Conservation (phyloP, 169 alveolate genomes). For the Cyclospora cayetanensis region DNA sequence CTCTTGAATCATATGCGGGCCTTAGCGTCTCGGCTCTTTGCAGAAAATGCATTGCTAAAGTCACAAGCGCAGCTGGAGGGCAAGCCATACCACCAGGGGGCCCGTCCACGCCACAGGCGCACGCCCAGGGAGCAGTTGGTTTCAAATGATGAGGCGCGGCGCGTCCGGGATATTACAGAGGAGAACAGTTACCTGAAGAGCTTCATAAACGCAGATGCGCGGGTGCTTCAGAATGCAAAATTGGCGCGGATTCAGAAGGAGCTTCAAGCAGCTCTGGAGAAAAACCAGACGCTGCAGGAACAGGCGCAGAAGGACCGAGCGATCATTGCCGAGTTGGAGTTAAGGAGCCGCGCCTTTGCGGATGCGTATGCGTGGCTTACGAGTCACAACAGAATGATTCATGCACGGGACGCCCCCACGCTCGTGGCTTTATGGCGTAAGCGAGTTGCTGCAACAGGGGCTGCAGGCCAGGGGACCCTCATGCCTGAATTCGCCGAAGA, state of each 20-base stretch:
- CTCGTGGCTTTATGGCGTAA: conserved; percentile 60
- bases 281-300: conserved; percentile 38
- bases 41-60: not conserved
- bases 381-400: conserved; percentile 57
- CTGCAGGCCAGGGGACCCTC: not conserved
- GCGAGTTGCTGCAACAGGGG: conserved; percentile 47
- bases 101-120: not conserved
- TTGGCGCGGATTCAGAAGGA: conserved; percentile 8
- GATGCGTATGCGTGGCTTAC: conserved; percentile 66
- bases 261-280: conserved; percentile 46
- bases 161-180: not conserved
- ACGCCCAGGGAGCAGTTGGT: not conserved
- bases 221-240: conserved; percentile 48
- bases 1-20: conserved; percentile 51
- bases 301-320: conserved; percentile 44
- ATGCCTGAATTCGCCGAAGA: conserved; percentile 30
- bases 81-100: not conserved
- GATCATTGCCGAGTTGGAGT: conserved; percentile 50
- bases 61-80: not conserved
- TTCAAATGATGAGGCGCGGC: conserved; percentile 18
- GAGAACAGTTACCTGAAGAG: conserved; percentile 46
- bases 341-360: conserved; percentile 63
- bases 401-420: conserved; percentile 52
- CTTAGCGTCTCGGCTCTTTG: conserved; percentile 29
- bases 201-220: not conserved